These are phyloP conservation scores for Penicillium robsamsonii DNA, from an alignment of 495 filamentous ascomycete species.

Conservation along the genomic window DNA sequence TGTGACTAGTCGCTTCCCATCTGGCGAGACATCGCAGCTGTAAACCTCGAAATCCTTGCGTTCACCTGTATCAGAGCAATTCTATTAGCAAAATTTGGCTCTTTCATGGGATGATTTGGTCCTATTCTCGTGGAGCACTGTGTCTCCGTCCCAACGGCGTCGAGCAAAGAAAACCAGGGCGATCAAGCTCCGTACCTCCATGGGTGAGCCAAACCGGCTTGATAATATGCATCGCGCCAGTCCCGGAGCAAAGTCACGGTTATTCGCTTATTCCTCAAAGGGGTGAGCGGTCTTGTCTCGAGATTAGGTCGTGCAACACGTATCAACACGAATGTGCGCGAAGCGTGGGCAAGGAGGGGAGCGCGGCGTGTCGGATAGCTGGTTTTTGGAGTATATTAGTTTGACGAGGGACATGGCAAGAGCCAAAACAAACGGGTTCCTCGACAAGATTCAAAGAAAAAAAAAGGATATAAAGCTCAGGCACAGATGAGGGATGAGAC, in stretches of 20 bases:
- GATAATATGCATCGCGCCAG: conserved; percentile 74
- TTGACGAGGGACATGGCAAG: neutral
- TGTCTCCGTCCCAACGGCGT: neutral
- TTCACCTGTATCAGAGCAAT: conserved; percentile 58
- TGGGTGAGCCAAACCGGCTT: conserved; percentile 93
- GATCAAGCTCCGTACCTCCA: conserved; percentile 57
- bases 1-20: conserved; percentile 85
- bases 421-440: neutral
- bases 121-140: neutral
- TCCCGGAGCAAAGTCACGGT: conserved; percentile 6
- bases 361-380: neutral
- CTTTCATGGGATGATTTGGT: neutral
- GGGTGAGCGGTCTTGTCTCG: neutral
- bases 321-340: conserved; percentile 2
- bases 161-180: conserved; percentile 17
- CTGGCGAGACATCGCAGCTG: conserved; percentile 93
- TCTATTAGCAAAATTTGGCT: conserved; percentile 3
- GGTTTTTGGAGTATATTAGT: neutral
- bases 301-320: neutral
- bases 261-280: neutral
- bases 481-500: conserved; percentile 9
- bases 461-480: neutral
- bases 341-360: conserved; percentile 2
- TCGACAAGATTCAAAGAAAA: neutral
- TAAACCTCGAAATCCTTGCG: conserved; percentile 97